A percentile compares a stretch with the other conserved stretches of the same genome.
Conservation (phyloP, 495 filamentous ascomycete genomes). For the Tuber umbilicatum region DNA sequence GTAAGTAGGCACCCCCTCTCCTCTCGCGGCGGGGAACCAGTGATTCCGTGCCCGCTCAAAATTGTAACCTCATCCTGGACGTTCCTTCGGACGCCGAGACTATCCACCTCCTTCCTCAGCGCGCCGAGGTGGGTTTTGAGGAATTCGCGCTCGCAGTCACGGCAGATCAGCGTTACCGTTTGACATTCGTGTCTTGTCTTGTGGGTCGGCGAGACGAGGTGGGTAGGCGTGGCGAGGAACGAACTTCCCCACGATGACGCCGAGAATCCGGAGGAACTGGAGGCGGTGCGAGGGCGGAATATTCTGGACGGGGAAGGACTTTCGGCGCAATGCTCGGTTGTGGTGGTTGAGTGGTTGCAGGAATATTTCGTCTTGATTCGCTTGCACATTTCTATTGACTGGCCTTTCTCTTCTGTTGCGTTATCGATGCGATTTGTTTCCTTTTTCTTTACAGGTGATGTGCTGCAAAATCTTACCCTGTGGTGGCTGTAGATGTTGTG, state of each 20-base stretch:
- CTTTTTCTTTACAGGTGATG: neutral
- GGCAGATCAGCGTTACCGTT: neutral
- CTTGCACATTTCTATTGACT: neutral
- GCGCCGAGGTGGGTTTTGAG: neutral
- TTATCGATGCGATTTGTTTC: neutral
- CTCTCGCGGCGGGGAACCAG: neutral
- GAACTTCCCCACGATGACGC: neutral
- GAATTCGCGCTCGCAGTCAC: neutral
- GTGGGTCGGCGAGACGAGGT: neutral
- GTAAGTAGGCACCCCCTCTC: neutral
- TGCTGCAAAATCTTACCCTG: neutral
- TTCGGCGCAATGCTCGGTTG: neutral
- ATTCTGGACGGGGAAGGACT: neutral
- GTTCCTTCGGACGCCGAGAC: neutral
- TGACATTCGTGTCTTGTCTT: neutral
- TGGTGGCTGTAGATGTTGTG: neutral
- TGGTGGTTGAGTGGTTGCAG: neutral
- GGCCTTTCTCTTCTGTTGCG: neutral
- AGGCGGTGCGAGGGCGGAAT: neutral
- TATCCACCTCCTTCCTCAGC: neutral
- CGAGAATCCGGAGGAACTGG: neutral
- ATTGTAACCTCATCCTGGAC: neutral
- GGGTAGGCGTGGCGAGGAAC: neutral
- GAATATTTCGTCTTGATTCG: neutral
- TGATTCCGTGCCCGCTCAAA: neutral